Conservation (phyloP, 495 filamentous ascomycete genomes). For the Penicillium parvum region DNA sequence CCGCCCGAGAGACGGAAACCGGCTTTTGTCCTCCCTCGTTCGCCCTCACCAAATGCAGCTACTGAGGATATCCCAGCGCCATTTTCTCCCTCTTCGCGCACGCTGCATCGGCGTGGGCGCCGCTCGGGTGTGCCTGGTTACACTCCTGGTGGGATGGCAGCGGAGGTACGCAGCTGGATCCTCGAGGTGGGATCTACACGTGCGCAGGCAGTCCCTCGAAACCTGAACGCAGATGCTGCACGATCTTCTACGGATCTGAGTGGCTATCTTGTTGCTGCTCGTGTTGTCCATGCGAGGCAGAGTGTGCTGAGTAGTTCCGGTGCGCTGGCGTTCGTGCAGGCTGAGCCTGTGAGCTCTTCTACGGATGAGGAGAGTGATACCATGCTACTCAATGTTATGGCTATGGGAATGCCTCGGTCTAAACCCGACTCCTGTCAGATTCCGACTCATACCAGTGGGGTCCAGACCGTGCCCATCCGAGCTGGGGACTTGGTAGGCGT, state of each 20-base stretch:
- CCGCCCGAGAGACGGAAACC: slow-evolving; percentile 28
- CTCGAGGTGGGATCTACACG: slow-evolving; percentile 38
- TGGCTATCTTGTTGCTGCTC: slow-evolving; percentile 22
- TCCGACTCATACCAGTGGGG: not conserved
- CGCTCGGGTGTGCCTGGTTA: slow-evolving; percentile 23
- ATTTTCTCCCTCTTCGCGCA: slow-evolving; percentile 40
- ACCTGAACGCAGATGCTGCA: too few relatives aligned
- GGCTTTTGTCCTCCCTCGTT: slow-evolving; percentile 37
- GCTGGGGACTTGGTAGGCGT: slow-evolving; percentile 29
- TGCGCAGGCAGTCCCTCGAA: slow-evolving; percentile 9
- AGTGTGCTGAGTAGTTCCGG: slow-evolving; percentile 26
- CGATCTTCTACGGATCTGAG: not conserved
- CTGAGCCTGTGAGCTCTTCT: not conserved
- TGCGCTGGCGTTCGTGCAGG: slow-evolving; percentile 28
- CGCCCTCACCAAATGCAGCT: slow-evolving; percentile 29
- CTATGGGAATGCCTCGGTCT: slow-evolving; percentile 28
- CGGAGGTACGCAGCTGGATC: slow-evolving; percentile 41
- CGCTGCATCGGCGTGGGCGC: slow-evolving; percentile 30
- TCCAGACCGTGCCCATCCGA: slow-evolving; percentile 3
- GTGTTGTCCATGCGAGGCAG: slow-evolving; percentile 18
- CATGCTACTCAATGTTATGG: slow-evolving; percentile 21
- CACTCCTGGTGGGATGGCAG: slow-evolving; percentile 40
- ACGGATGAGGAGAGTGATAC: not conserved
- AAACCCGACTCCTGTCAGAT: slow-evolving; percentile 1
- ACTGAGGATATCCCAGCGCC: slow-evolving; percentile 32